Evolutionary conservation across 306 rosid species (phyloP).

Genomic region (Arachis hypogaea): DNA sequence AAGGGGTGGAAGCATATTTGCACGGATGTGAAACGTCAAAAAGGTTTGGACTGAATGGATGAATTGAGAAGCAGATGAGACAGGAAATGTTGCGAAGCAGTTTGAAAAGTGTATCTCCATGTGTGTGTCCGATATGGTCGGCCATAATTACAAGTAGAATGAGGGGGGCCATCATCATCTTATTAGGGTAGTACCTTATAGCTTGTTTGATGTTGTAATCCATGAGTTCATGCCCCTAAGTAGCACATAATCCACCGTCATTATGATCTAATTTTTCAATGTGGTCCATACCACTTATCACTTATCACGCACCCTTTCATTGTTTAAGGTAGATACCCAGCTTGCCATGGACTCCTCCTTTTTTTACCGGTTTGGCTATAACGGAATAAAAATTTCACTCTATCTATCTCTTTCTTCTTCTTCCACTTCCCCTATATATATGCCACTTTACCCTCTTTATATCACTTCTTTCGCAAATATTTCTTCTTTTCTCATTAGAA

Average conservation of each 20-base stretch:
- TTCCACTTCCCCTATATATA: constrained; percentile 41
- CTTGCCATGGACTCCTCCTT: constrained; percentile 25
- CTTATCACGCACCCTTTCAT: constrained; percentile 46
- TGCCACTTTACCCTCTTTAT: constrained; percentile 43
- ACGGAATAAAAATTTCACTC: constrained; percentile 40
- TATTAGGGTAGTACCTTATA: too few relatives aligned
- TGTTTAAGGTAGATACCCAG: constrained; percentile 46
- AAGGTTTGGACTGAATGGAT: background rate
- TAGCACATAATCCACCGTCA: constrained; percentile 39
- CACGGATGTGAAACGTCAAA: constrained; percentile 27
- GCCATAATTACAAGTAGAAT: constrained; percentile 38
- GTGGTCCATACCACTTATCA: constrained; percentile 44
- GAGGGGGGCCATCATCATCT: too few relatives aligned
- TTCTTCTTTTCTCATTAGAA: constrained; percentile 36
- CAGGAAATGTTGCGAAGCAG: constrained; percentile 40
- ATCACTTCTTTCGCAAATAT: constrained; percentile 38
- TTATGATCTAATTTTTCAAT: background rate
- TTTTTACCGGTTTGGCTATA: constrained; percentile 42
- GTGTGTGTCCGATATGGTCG: constrained; percentile 49
- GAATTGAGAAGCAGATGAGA: constrained; percentile 33
- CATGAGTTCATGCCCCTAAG: constrained; percentile 41
- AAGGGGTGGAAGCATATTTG: background rate
- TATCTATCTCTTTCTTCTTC: constrained; percentile 29
- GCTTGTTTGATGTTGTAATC: constrained; percentile 45
- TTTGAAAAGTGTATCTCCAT: constrained; percentile 30